Conservation (phyloP, 2,329 filamentous ascomycete genomes). For the Beauveria brongniartii region DNA sequence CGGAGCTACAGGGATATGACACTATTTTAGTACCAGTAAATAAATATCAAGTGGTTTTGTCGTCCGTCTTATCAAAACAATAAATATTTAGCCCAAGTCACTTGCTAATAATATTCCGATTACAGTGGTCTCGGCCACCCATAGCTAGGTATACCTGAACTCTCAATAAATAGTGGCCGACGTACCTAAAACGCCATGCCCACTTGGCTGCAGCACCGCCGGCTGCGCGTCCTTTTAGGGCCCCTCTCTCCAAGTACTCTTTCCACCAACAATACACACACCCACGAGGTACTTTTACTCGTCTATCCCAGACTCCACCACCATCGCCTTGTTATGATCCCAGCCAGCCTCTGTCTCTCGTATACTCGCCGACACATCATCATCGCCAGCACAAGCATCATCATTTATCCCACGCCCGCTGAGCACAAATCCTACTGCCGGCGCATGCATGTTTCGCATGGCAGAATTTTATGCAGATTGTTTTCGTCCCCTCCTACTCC, state of each 20-base stretch:
- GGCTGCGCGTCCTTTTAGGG: background rate
- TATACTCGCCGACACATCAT: background rate
- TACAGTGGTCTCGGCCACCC: background rate
- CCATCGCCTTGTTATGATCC: constrained; percentile 7
- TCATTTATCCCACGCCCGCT: background rate
- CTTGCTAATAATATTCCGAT: background rate
- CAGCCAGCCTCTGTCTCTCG: background rate
- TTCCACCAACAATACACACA: background rate
- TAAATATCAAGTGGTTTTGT: background rate
- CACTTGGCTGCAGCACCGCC: background rate
- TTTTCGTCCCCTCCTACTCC: background rate
- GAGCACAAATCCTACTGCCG: background rate
- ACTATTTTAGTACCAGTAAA: background rate
- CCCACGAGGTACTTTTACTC: background rate
- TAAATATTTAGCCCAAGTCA: background rate
- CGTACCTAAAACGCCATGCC: background rate
- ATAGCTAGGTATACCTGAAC: too few species aligned
- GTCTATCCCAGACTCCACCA: background rate
- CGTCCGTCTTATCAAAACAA: background rate
- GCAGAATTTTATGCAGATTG: background rate
- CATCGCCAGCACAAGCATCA: background rate
- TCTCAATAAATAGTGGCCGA: background rate
- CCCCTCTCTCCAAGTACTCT: background rate
- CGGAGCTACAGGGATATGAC: background rate
- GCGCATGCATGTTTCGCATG: constrained; percentile 4